Base-by-base conservation (phyloP, 768 basidiomycete species). In the Tylopilus balloui region DNA sequence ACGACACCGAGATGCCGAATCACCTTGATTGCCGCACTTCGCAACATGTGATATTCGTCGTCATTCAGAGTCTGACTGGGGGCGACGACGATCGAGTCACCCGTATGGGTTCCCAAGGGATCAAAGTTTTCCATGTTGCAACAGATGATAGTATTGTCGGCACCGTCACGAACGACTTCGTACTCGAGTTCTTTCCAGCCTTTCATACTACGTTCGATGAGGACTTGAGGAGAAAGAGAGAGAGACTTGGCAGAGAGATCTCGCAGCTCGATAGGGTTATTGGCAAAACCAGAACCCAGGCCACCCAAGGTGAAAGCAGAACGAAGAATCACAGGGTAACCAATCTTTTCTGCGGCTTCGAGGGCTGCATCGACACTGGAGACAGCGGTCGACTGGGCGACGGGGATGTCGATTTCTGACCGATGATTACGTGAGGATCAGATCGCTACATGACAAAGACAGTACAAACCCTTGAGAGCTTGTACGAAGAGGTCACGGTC, bases 71-170 rank as follows among this genome's bases (percentile, higher is more conserved):
- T 98, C 70, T 99, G 96, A 4, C 94, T 97, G 1, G 96, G 96
- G 3, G 96, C 96, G 36, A 98, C 93, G 62, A 99, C 96, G 65
- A 99, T 99, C 12, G 96, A 98, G 69, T 98, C 96, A 58, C 96
- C 96, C 17, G 96, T 99, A 68, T 99, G 96, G 20, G 92, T 98
- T 55, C 96, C 96, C 51, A 98, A 86, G 31, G 96, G 96, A 64
- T 99, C 96, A 57, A 99, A 99, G 73, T 99, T 98, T 73, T 97
- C 92, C 92, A 95, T 95, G 70, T 94, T 94, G 72, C 95, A 98
- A 73, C 94, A 97, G 60, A 97, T 98, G 70, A 99, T 99, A 23
- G 94, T 97, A 75, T 98, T 96, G 71, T 99, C 96, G 43, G 95
- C 95, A 57, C 79, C 93, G 66, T 99, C 96, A 46, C 96, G 88